These are phyloP conservation scores for Pleodorina starrii DNA, from an alignment of 139 green algal species.

Conservation along the genomic window DNA sequence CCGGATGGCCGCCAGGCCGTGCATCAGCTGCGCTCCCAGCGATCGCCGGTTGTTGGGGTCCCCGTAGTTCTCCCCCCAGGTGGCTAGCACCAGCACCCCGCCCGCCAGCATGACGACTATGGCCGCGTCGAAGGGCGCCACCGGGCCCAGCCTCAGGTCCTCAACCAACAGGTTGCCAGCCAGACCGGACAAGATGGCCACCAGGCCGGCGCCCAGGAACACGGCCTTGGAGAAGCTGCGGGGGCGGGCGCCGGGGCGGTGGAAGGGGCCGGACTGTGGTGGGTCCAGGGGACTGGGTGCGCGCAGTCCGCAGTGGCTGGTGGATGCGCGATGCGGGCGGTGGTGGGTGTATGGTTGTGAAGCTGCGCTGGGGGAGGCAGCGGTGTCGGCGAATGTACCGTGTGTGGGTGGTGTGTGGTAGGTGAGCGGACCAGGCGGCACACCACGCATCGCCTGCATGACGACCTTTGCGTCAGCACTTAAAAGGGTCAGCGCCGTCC, in stretches of 20 bases:
- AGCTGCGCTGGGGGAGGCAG: no score
- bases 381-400: no score
- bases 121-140: conserved; percentile 97
- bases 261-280: not conserved
- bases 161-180: conserved; percentile 92
- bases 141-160: conserved; percentile 83
- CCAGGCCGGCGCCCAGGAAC: conserved; percentile 96
- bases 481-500: no score
- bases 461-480: no score
- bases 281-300: no score
- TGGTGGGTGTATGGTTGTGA: no score
- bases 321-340: no score
- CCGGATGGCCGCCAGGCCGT: conserved; percentile 68
- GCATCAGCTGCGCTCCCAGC: conserved; percentile 68
- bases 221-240: conserved; percentile 80
- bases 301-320: no score
- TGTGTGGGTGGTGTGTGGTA: no score
- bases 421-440: no score
- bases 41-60: conserved; percentile 33
- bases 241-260: no score
- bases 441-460: no score
- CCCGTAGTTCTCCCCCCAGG: conserved; percentile 97
- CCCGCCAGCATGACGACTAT: conserved; percentile 84
- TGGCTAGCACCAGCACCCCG: conserved; percentile 82
- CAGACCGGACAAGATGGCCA: conserved; percentile 94